A percentile compares a stretch with the other conserved stretches of the same genome.
Conservation (phyloP, 208 protist genomes). For the Vickermania spadyakhi region DNA sequence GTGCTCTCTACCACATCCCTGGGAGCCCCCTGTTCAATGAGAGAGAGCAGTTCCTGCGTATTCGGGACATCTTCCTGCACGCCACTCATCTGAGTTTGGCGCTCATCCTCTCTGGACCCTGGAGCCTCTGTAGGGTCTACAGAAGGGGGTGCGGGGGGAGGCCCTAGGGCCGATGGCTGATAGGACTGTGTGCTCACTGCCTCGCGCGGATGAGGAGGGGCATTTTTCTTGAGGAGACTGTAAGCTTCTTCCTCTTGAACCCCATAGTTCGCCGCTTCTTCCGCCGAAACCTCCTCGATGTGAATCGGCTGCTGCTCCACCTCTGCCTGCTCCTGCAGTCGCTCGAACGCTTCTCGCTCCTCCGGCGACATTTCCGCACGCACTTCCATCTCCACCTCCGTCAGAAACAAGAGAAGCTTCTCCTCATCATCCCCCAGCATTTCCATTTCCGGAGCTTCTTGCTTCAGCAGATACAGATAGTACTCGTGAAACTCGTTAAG, state of each 20-base stretch:
- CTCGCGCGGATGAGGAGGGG: conserved; percentile 9
- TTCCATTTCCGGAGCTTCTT: conserved; percentile 67
- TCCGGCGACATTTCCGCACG: conserved; percentile 38
- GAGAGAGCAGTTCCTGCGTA: not conserved
- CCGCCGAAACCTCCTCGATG: conserved; percentile 25
- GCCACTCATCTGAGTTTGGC: not conserved
- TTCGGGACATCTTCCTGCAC: conserved; percentile 6
- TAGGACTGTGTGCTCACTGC: not conserved
- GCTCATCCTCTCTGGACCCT: not conserved
- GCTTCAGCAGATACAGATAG: conserved; percentile 73
- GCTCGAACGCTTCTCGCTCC: conserved; percentile 4
- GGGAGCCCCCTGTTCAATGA: conserved; percentile 2
- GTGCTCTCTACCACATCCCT: conserved; percentile 50
- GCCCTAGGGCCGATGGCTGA: not conserved
- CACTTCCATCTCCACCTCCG: conserved; percentile 57
- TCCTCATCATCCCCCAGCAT: conserved; percentile 80
- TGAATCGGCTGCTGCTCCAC: conserved; percentile 4
- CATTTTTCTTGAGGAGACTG: conserved; percentile 28
- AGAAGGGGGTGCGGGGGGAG: not conserved
- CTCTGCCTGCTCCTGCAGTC: not conserved
- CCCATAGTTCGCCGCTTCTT: conserved; percentile 29
- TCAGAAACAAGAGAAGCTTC: conserved; percentile 64
- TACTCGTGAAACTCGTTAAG: conserved; percentile 83
- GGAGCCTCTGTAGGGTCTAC: not conserved
- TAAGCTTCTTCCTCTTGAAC: conserved; percentile 72